Evolutionary conservation across 73 alveolate genomes (phyloP).

Genomic region (Tetrahymena thermophila): DNA sequence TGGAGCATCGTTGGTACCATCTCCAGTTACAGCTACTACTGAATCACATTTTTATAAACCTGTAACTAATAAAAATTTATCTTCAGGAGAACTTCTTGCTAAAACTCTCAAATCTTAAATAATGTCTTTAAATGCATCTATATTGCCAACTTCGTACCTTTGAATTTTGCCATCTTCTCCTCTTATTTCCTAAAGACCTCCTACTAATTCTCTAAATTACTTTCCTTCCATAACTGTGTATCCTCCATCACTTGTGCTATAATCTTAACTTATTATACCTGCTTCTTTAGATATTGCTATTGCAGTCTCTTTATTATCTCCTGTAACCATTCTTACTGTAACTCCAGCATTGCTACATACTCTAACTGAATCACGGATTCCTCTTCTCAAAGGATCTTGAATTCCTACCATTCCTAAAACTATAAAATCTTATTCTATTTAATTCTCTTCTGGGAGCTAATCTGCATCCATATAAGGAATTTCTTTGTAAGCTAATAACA

Average conservation of each 20-base stretch:
- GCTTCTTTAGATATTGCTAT: slow-evolving; percentile 81
- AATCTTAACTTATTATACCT: slow-evolving; percentile 71
- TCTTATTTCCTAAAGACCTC: slow-evolving; percentile 39
- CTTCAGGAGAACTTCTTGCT: slow-evolving; percentile 92
- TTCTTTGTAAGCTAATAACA: slow-evolving; percentile 67
- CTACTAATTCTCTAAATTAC: slow-evolving; percentile 63
- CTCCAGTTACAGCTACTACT: slow-evolving; percentile 97
- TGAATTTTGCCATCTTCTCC: slow-evolving; percentile 53
- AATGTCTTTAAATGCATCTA: slow-evolving; percentile 64
- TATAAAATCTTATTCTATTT: slow-evolving; percentile 45
- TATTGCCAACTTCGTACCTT: slow-evolving; percentile 54
- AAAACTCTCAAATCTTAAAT: slow-evolving; percentile 74
- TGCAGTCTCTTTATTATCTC: slow-evolving; percentile 92
- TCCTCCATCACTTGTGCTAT: slow-evolving; percentile 40
- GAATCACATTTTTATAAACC: slow-evolving; percentile 74
- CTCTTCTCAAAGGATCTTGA: slow-evolving; percentile 84
- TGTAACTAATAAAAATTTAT: slow-evolving; percentile 80
- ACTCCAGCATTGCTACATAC: slow-evolving; percentile 78
- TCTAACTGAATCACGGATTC: slow-evolving; percentile 73
- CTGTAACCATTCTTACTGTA: slow-evolving; percentile 91
- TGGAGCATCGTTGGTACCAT: slow-evolving; percentile 97
- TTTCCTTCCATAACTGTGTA: slow-evolving; percentile 82
- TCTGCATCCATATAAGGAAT: slow-evolving; percentile 46
- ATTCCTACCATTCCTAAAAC: slow-evolving; percentile 69
- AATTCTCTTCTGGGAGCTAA: slow-evolving; percentile 36